These are phyloP conservation scores for Pythium aristosporum DNA, from an alignment of 352 stramenopile genomes.

Conservation along the genomic window DNA sequence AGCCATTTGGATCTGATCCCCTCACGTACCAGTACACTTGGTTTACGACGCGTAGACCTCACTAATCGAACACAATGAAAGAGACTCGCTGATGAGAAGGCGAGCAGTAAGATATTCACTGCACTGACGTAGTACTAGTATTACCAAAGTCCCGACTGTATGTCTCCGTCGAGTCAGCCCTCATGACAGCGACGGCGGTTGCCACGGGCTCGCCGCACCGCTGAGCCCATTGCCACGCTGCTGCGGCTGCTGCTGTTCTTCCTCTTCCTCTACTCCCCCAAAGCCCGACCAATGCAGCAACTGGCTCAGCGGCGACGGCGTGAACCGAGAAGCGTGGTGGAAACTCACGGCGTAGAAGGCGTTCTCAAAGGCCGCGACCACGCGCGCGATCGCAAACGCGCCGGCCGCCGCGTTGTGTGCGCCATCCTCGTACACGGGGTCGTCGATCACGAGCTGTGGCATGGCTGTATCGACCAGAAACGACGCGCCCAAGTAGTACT, in stretches of 20 bases:
- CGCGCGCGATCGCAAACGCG: conserved; percentile 73
- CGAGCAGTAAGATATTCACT: neutral
- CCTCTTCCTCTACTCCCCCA: neutral
- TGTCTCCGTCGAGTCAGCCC: too few species aligned
- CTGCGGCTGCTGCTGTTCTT: too few species aligned
- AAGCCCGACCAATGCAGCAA: conserved; percentile 80
- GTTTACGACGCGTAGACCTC: too few species aligned
- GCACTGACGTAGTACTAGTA: too few species aligned
- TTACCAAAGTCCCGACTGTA: too few species aligned
- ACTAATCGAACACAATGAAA: neutral
- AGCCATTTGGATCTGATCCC: conserved; percentile 12
- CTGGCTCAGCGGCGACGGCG: conserved; percentile 74
- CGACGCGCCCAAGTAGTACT: conserved; percentile 52
- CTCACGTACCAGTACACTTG: too few species aligned
- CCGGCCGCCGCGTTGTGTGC: conserved; percentile 79
- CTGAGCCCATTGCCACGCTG: too few species aligned
- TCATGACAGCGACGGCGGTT: too few species aligned
- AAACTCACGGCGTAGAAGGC: conserved; percentile 77
- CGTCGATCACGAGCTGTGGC: conserved; percentile 83
- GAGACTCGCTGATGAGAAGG: neutral
- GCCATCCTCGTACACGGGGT: conserved; percentile 72
- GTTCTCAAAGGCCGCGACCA: conserved; percentile 81
- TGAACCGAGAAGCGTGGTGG: conserved; percentile 72
- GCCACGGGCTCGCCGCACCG: too few species aligned
- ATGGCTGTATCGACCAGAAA: conserved; percentile 38